These are phyloP conservation scores for Mycena citricolor DNA, from an alignment of 1,284 basidiomycete genomes.

Conservation along the genomic window DNA sequence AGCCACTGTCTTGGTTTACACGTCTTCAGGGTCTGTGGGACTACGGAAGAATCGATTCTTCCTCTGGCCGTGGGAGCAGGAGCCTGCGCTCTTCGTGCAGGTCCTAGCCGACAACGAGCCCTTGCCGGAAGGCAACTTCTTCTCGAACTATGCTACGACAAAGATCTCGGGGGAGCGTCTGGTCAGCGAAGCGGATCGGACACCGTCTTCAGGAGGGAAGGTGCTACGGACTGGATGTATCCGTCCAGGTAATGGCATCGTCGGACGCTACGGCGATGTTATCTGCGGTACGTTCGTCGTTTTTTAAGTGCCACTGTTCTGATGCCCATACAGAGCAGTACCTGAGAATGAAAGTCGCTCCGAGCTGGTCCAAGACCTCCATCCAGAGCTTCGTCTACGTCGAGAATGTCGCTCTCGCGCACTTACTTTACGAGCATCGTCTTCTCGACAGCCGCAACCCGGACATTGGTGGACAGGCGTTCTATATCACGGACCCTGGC, in stretches of 20 bases:
- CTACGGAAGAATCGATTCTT: conserved; percentile 45
- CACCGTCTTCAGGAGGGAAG: conserved; percentile 15
- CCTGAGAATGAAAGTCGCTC: background rate
- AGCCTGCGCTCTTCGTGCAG: conserved; percentile 45
- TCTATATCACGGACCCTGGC: conserved; percentile 47
- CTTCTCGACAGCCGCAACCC: conserved; percentile 32
- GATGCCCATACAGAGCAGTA: conserved; percentile 8
- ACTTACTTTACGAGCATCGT: conserved; percentile 52
- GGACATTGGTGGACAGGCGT: conserved; percentile 52
- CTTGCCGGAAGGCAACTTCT: conserved; percentile 42
- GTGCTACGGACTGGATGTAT: conserved; percentile 49
- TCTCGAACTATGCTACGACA: conserved; percentile 56
- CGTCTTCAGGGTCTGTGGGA: conserved; percentile 51
- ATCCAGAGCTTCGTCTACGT: conserved; percentile 45
- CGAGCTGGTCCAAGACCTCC: background rate
- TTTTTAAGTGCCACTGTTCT: too few relatives aligned
- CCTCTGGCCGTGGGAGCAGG: conserved; percentile 53
- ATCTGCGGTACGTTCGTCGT: conserved; percentile 45
- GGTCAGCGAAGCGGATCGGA: conserved; percentile 43
- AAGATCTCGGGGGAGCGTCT: conserved; percentile 45
- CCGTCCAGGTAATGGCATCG: conserved; percentile 55
- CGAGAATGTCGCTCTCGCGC: conserved; percentile 54
- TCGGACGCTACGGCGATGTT: conserved; percentile 52
- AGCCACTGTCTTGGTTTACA: conserved; percentile 45
- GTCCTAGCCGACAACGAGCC: conserved; percentile 44